Conservation (phyloP, 257 asterid genomes). For the Ehretia macrophylla region DNA sequence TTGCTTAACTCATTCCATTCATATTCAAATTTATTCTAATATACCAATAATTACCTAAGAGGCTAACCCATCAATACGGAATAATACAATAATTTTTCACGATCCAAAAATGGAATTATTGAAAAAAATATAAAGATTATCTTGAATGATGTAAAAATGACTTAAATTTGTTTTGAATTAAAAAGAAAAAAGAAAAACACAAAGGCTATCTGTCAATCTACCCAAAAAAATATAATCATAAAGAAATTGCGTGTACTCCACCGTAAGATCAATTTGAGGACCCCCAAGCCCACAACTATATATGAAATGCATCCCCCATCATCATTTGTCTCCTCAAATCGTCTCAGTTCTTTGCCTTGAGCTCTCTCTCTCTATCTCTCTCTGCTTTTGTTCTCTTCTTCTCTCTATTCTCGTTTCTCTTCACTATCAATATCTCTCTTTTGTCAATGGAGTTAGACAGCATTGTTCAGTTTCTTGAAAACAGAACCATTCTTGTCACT, state of each 20-base stretch:
- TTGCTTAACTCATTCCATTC: too few relatives aligned
- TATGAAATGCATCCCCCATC: neutral
- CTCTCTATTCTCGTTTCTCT: neutral
- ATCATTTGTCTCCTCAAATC: neutral
- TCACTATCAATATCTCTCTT: neutral
- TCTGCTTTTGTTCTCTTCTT: neutral
- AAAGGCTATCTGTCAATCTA: conserved; percentile 6
- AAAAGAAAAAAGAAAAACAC: too few relatives aligned
- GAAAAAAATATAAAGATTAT: too few relatives aligned
- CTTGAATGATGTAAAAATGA: too few relatives aligned
- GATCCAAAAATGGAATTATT: too few relatives aligned
- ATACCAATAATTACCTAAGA: too few relatives aligned
- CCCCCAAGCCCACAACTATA: neutral
- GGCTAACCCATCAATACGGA: too few relatives aligned
- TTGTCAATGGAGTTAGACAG: conserved; percentile 54
- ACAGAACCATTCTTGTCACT: conserved; percentile 54
- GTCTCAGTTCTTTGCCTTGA: neutral
- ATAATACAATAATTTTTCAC: too few relatives aligned
- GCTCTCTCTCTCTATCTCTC: neutral
- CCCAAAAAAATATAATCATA: neutral
- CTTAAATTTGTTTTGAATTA: too few relatives aligned
- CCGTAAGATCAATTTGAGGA: neutral
- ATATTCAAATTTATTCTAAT: too few relatives aligned
- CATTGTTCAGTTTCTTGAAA: conserved; percentile 50
- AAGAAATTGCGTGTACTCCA: conserved; percentile 23